Evolutionary conservation across 202 grass and related monocot species (phyloP), one percentile per base, ranked within the genome.

Genomic region (Tripidium arundinaceum): DNA sequence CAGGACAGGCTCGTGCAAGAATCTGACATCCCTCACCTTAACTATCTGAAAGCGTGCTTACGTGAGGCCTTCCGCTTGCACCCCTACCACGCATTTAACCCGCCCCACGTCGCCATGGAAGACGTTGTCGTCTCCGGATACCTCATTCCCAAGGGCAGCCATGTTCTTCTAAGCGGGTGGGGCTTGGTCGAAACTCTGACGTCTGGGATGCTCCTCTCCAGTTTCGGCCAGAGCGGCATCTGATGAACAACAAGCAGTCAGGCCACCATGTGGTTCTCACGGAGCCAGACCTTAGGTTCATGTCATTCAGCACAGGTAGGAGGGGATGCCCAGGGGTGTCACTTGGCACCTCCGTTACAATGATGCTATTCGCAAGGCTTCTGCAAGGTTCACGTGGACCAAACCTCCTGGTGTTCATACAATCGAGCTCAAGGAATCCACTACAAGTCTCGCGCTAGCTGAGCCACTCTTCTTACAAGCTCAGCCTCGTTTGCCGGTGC

Each of bases 351-450:
- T 41, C 4, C 9, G 65, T 93, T 11, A 87, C 77, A 1, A 34
- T 84, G 3, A 89, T 80, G 87, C 16, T 87, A 3, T 31, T 93
- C 19, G 87, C 84, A 2, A 84, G 84, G 68, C 73, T 89, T 24
- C 67, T 93, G 19, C 90, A 93, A 9, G 87, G 5, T 93, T 87
- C 50, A 25, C 21, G 1, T 93, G 87, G 90, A 85, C 34, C n/a
- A 72, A 72, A 18, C 76, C 64, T 0, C 13, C 18, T 6, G 80
- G 66, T 0, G 29, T 68, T 13, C 42, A 49, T 3, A 3, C 4
- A 14, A 19, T 87, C 8, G 43, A 87, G 13, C 64, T 84, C 16
- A 52, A 22, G 73, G 82, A 84, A 54, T 39, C 49, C 2, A 4
- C 26, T 8, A 4, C 18, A 7, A 70, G 27, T 28, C 64, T 77